Evolutionary conservation across 352 stramenopile genomes (phyloP).

Genomic region (Globisporangium rhizosaccharum): DNA sequence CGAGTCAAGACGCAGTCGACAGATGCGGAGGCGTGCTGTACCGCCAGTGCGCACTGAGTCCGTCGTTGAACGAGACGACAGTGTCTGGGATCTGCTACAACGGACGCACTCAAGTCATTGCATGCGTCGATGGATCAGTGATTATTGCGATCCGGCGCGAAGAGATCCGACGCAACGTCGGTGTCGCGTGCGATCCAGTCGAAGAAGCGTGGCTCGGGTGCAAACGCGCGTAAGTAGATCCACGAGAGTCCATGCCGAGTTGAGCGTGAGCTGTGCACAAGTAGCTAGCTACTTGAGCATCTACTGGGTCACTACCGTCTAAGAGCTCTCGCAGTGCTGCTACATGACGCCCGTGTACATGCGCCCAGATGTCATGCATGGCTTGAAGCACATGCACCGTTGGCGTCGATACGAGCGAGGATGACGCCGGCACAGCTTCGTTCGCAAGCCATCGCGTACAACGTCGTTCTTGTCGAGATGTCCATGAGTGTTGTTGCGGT

Average conservation of each 20-base stretch:
- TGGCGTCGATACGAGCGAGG: too few species aligned
- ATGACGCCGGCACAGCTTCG: too few species aligned
- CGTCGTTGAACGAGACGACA: not conserved
- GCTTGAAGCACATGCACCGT: too few species aligned
- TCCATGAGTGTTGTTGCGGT: not conserved
- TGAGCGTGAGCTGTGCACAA: not conserved
- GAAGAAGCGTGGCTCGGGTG: constrained; percentile 12
- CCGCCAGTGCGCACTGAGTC: not conserved
- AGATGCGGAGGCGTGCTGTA: constrained; percentile 4
- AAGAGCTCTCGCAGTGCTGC: too few species aligned
- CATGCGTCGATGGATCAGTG: not conserved
- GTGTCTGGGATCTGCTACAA: constrained; percentile 4
- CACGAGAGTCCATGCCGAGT: not conserved
- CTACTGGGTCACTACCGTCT: too few species aligned
- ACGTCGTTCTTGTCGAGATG: too few species aligned
- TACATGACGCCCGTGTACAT: too few species aligned
- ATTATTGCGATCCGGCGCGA: constrained; percentile 1
- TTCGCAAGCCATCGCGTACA: too few species aligned
- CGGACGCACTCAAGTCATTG: constrained; percentile 3
- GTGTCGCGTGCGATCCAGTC: not conserved
- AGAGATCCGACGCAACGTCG: constrained; percentile 6
- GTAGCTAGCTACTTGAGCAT: not conserved
- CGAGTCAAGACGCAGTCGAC: not conserved
- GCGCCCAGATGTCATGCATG: too few species aligned
- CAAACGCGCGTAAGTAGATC: not conserved